Percentiles rank a stretch among this genome's conserved stretches.
These are phyloP conservation scores for Scedosporium aurantiacum DNA, from an alignment of 2,329 filamentous ascomycete genomes.

Conservation along the genomic window DNA sequence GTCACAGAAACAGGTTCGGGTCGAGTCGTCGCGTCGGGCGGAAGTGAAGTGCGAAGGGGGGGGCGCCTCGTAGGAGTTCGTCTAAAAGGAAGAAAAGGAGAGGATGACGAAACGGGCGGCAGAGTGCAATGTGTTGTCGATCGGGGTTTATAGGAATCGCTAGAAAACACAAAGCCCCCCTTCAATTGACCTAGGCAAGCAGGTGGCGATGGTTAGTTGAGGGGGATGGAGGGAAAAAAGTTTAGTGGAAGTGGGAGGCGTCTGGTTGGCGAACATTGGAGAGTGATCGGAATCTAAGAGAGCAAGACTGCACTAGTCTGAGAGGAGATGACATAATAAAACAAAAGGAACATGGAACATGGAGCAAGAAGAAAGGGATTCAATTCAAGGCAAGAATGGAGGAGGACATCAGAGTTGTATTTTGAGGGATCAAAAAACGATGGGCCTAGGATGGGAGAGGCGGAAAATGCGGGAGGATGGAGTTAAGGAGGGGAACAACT, in stretches of 20 bases:
- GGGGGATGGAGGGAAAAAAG: neutral
- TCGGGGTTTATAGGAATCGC: neutral
- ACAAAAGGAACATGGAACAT: neutral
- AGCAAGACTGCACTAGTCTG: neutral
- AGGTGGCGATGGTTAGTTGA: neutral
- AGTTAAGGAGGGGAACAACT: neutral
- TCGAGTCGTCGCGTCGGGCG: conserved; percentile 1
- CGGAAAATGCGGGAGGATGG: neutral
- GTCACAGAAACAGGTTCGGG: neutral
- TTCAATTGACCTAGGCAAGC: neutral
- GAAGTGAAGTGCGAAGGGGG: neutral
- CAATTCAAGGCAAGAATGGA: neutral
- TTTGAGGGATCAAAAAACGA: neutral
- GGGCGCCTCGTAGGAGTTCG: neutral
- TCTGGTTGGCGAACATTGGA: neutral
- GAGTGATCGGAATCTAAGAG: neutral
- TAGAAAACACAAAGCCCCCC: neutral
- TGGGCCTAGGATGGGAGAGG: neutral
- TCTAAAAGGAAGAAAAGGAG: neutral
- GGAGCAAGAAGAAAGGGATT: neutral
- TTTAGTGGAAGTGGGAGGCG: neutral
- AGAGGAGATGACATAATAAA: conserved; percentile 3
- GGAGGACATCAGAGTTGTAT: neutral
- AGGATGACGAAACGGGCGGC: neutral
- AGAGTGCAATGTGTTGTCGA: neutral